Base-by-base conservation (phyloP, 371 early-diverging fungal genomes). In the Dichotomocladium elegans region DNA sequence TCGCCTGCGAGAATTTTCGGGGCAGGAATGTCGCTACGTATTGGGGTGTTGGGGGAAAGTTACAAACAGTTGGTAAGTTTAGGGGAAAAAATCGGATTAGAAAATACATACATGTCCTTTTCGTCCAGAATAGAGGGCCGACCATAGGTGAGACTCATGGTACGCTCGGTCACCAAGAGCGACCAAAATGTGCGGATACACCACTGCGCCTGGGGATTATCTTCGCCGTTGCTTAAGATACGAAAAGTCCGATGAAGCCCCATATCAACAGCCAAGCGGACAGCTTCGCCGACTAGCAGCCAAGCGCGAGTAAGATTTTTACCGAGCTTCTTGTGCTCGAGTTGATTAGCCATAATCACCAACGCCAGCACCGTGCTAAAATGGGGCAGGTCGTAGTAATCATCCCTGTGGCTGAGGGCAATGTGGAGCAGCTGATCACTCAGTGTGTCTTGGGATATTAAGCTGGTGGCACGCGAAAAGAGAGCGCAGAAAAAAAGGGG, bases 71-170 rank as follows among this genome's bases (percentile, higher is more conserved):
- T 10, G 8, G 28, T 45, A 6, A 44, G 40, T 37, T n/a, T 17
- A 17, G 40, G 21, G 5, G 21, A 21, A n/a, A 37, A n/a, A n/a
- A n/a, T n/a, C n/a, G n/a, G n/a, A 22, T 14, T 35, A 17, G 26
- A 8, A 33, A 2, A 35, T 8, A 58, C 68, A 55, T 65, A 68
- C 75, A 72, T 57, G 28, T 72, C 73, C 45, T 69, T 70, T 47
- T 77, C 77, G 34, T 77, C 73, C 11, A 67, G 64, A n/a, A 60
- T 57, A 29, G 61, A 61, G 29, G 77, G 73, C 17, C 77, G 53
- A 3, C 73, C 73, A 46, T 66, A 70, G 2, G 60, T 60, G 58
- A 72, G 63, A 40, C 71, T 68, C 44, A 77, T 61, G 1, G 67
- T 65, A 11, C 73, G 63, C 40, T 77, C 77, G 6, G 60, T 57